Base-by-base conservation (phyloP, 768 basidiomycete species). In the Mycena crocata region DNA sequence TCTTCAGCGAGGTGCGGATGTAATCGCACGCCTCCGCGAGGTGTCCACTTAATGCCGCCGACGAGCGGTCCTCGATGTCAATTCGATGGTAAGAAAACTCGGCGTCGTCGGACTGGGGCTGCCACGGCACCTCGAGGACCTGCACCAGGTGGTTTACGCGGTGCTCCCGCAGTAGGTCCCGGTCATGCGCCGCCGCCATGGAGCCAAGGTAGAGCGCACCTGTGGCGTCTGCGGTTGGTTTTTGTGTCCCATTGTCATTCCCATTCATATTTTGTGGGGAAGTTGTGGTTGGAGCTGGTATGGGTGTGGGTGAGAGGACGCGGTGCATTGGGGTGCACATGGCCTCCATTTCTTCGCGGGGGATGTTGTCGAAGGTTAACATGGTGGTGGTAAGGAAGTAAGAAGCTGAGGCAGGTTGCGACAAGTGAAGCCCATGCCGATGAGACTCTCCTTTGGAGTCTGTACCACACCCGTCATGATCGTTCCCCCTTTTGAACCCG, bases 61-160 rank as follows among this genome's bases (percentile, higher is more conserved):
- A 69, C 48, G 83, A 76, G 68, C 77, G 75, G 75, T 87, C 86
- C 68, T 80, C 77, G 71, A 87, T 82, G 44, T 84, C 81, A 69
- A 87, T 81, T 67, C 80, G 81, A 73, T 85, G 78, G 68, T 76
- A 80, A 51, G 82, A 13, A 50, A 63, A 54, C 30, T 19, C 66
- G 9, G 31, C 32, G 40, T 13, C 26, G 40, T 32, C 54, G 10
- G 51, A 4, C 48, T 62, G 74, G 5, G 90, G 89, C 7, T 86
- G 74, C 90, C 90, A 91, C 0, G 88, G 87, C 1, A 82, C 85
- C 71, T 91, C 90, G 69, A 91, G 83, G 52, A 90, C 89, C 71
- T 90, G 89, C 46, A 91, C 88, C 66, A 91, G 77, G 68, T 90
- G 86, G 0, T 82, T 82, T 73, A 91, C 87, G 63, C 78, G 79